Conservation (phyloP, 352 stramenopile species). For the Phytophthora pisi region DNA sequence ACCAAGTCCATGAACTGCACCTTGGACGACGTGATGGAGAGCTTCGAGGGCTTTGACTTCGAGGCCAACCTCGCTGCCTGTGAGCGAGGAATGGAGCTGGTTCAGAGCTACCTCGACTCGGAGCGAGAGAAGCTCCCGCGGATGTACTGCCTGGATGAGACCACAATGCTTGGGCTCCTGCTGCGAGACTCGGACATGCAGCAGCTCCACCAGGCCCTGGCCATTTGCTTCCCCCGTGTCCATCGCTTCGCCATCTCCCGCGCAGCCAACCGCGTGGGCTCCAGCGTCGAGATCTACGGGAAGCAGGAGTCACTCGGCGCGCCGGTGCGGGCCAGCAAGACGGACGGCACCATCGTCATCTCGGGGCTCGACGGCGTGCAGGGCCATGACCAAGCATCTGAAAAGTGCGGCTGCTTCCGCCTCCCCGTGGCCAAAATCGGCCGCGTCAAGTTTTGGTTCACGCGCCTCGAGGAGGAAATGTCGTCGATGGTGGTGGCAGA, state of each 20-base stretch:
- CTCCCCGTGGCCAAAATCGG: conserved; percentile 71
- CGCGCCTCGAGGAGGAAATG: conserved; percentile 67
- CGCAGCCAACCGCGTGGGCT: conserved; percentile 21
- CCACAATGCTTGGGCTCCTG: conserved; percentile 44
- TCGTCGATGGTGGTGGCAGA: conserved; percentile 46
- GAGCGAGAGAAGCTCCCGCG: conserved; percentile 47
- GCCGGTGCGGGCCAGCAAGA: conserved; percentile 13
- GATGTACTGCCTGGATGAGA: conserved; percentile 49
- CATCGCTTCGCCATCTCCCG: conserved; percentile 37
- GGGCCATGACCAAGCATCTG: neutral
- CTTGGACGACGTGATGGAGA: conserved; percentile 45
- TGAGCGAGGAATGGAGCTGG: conserved; percentile 43
- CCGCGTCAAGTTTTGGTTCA: conserved; percentile 69
- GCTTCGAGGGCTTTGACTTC: conserved; percentile 69
- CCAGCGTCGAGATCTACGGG: conserved; percentile 26
- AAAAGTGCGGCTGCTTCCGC: conserved; percentile 23
- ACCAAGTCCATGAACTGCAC: conserved; percentile 40
- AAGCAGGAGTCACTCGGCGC: conserved; percentile 12
- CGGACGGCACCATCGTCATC: conserved; percentile 29
- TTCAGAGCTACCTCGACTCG: conserved; percentile 45
- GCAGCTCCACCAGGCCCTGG: conserved; percentile 35
- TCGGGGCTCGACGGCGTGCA: conserved; percentile 24
- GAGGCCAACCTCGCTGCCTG: conserved; percentile 40
- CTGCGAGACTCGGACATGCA: conserved; percentile 45
- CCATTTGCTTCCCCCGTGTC: conserved; percentile 48